Percentiles rank a stretch among this genome's conserved stretches.
Conservation (phyloP, 176 grass and related monocot species). For the Hordeum marinum region DNA sequence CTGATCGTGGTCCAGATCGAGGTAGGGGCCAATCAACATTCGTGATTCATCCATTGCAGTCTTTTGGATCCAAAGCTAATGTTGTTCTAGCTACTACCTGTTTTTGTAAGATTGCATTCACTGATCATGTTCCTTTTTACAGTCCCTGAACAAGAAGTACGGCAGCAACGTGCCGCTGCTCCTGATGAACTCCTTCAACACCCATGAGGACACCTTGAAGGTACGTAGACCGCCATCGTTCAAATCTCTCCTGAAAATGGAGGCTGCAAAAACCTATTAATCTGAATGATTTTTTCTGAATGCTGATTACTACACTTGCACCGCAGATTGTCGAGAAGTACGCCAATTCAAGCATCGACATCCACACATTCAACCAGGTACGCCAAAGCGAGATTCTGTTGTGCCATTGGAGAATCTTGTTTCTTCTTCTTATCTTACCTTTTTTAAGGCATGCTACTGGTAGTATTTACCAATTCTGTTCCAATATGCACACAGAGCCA, state of each 20-base stretch:
- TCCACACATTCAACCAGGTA: constrained; percentile 97
- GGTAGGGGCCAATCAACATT: constrained; percentile 22
- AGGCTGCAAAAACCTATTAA: not conserved
- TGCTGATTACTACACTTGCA: not conserved
- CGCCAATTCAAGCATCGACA: constrained; percentile 61
- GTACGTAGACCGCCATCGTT: constrained; percentile 19
- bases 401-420: not conserved
- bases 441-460: too few relatives aligned
- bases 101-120: not conserved
- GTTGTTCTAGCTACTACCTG: not conserved
- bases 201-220: constrained; percentile 87
- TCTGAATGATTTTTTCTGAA: not conserved
- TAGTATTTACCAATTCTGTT: constrained; percentile 2
- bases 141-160: constrained; percentile 93
- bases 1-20: constrained; percentile 95
- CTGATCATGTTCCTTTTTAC: not conserved
- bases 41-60: not conserved
- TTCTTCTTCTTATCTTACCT: too few relatives aligned
- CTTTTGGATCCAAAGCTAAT: not conserved
- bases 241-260: not conserved
- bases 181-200: constrained; percentile 98
- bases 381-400: not conserved
- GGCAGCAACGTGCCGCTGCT: constrained; percentile 93
- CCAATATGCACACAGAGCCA: constrained; percentile 72
- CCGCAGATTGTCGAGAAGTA: constrained; percentile 94